Conservation (phyloP, 257 asterid species). For the Knoxia roxburghii region DNA sequence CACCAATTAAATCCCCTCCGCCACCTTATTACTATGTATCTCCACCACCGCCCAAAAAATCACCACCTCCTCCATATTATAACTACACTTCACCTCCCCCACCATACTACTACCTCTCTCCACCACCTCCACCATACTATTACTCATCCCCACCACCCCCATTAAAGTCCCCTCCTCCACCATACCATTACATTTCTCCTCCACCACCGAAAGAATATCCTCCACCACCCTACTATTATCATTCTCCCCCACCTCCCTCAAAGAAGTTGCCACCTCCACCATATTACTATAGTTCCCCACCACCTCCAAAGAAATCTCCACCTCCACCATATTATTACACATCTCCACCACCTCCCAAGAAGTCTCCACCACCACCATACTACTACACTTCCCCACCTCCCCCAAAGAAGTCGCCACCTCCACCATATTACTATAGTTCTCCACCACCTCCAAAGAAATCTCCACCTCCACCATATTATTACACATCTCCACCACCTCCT, state of each 20-base stretch:
- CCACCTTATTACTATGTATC: slow-evolving; percentile 28
- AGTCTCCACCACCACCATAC: too few species aligned
- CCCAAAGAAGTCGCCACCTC: slow-evolving; percentile 34
- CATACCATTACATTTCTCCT: slow-evolving; percentile 26
- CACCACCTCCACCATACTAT: slow-evolving; percentile 38
- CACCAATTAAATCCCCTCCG: slow-evolving; percentile 24
- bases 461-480: slow-evolving; percentile 13
- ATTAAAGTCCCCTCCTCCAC: slow-evolving; percentile 22
- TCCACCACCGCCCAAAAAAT: slow-evolving; percentile 28
- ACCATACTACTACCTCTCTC: slow-evolving; percentile 15
- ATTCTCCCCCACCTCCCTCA: too few species aligned
- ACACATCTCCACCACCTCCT: not conserved
- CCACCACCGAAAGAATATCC: slow-evolving; percentile 30
- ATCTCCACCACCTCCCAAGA: slow-evolving; percentile 18
- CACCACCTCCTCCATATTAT: slow-evolving; percentile 16
- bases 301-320: too few species aligned
- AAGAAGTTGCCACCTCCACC: too few species aligned
- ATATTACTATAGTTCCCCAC: too few species aligned
- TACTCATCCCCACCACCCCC: slow-evolving; percentile 49
- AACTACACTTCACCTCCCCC: slow-evolving; percentile 27
- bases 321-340: too few species aligned
- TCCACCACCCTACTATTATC: slow-evolving; percentile 28
- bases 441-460: slow-evolving; percentile 21
- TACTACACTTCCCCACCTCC: slow-evolving; percentile 18
- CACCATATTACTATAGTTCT: too few species aligned